A percentile compares a stretch with the other conserved stretches of the same genome.
phyloP scores from a whole-genome alignment of 2,329 filamentous ascomycete genomes.

The Talaromyces sp. region DNA sequence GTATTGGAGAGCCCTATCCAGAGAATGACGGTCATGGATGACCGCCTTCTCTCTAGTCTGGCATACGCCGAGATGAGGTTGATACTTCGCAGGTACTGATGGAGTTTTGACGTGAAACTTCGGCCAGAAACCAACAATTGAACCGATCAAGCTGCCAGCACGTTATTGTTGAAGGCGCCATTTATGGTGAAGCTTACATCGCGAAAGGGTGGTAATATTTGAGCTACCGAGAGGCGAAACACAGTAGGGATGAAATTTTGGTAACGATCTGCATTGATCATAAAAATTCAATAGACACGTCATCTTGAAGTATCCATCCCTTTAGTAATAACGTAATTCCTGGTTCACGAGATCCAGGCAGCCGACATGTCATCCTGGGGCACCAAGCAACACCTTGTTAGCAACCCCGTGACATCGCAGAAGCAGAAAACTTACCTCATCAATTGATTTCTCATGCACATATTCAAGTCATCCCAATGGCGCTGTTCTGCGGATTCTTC shows the following conservation, averaged over 20 bases:
- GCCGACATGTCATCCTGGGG: not conserved
- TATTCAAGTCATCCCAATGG: not conserved
- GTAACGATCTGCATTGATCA: not conserved
- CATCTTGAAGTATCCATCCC: not conserved
- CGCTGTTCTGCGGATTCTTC: not conserved
- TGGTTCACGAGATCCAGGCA: not conserved
- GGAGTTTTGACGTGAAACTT: constrained; percentile 47
- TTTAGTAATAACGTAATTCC: not conserved
- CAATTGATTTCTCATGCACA: not conserved
- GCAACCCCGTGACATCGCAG: not conserved
- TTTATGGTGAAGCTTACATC: constrained; percentile 18
- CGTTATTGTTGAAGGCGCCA: constrained; percentile 37
- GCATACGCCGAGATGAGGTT: constrained; percentile 50
- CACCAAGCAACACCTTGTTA: not conserved
- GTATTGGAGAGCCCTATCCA: constrained; percentile 36
- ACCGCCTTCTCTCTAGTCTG: constrained; percentile 25
- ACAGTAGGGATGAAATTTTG: not conserved
- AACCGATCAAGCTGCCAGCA: constrained; percentile 33
- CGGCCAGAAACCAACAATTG: constrained; percentile 24
- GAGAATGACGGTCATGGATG: not conserved
- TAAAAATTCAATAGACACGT: not conserved
- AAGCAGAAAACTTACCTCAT: not conserved
- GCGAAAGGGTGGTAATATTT: not conserved
- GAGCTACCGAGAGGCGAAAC: not conserved
- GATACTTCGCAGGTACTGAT: constrained; percentile 46